Evolutionary conservation across 805 yeast species (phyloP), one percentile per base, ranked within the genome.

Genomic region (Saccharomycopsis malanga): DNA sequence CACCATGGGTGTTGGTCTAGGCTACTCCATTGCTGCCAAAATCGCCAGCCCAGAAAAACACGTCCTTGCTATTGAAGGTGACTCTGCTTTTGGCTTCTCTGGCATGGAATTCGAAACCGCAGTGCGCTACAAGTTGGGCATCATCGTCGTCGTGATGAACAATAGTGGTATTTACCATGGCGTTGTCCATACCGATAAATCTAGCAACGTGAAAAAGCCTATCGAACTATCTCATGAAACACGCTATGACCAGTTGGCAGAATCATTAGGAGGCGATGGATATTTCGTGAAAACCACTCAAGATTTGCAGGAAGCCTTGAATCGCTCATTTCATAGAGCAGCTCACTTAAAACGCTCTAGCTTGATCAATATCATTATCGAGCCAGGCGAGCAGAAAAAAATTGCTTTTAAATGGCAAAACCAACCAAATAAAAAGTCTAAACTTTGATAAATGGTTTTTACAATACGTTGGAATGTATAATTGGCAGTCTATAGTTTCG

Each of bases 131-230:
- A 57, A 67, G 2, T 60, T 81, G 20, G 81, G 82, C 2, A 61
- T 80, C 53, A 61, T 81, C 4, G 64, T 82, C 7, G 67, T 77
- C 22, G 77, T 82, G n/a, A 78, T 82, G 81, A 82, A 82, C 61
- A 82, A 82, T 58, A 73, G 81, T 25, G 89, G 89, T 1, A 77
- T 82, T 2, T 82, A 82, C 58, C 84, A 79, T 52, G 89, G 89
- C 1, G 66, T 71, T 7, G 72, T 67, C 18, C 64, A 65, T 1
- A 54, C 58, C 1, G 51, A 56, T 2, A 57, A 55, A 1, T 51
- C 40, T 7, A 45, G 46, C 2, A 65, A 64, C 3, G 58, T 74
- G 24, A 39, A 32, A 32, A 83, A 83, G 0, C 70, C 85, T 0
- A 82, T 87, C 1, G 81, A 83, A 0, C 61, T 82, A 34, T 68